phyloP scores from a whole-genome alignment of 2,329 filamentous ascomycete species.

The Aureobasidium lini region DNA sequence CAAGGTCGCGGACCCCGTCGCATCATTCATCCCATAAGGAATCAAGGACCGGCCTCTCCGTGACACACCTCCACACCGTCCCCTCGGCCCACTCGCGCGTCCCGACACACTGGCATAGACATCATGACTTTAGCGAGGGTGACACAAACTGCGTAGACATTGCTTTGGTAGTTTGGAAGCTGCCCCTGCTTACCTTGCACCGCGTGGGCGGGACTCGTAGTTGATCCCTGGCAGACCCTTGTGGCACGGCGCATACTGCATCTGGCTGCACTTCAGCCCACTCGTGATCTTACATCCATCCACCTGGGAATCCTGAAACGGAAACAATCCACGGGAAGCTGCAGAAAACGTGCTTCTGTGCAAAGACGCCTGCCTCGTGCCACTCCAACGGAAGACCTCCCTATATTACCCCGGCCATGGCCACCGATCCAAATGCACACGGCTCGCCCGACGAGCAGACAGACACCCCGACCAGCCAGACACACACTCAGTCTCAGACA shows the following conservation, averaged over 20 bases:
- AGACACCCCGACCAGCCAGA: not conserved
- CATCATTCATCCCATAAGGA: not conserved
- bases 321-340: slow-evolving; percentile 11
- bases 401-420: slow-evolving; percentile 6
- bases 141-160: slow-evolving; percentile 10
- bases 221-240: not conserved
- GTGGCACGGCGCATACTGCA: slow-evolving; percentile 10
- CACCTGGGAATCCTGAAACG: slow-evolving; percentile 9
- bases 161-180: not conserved
- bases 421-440: slow-evolving; percentile 23
- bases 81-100: not conserved
- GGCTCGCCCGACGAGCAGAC: not conserved
- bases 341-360: slow-evolving; percentile 12
- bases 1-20: not conserved
- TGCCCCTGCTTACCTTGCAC: slow-evolving; percentile 13
- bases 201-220: slow-evolving; percentile 2
- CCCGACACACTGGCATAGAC: slow-evolving; percentile 6
- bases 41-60: not conserved
- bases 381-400: not conserved
- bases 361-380: not conserved
- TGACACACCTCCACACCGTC: not conserved
- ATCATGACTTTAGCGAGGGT: slow-evolving; percentile 11
- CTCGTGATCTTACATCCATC: slow-evolving; percentile 12
- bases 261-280: not conserved
- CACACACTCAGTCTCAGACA: not conserved